phyloP scores from a whole-genome alignment of 768 basidiomycete species.

The Podaxis rugospora region DNA sequence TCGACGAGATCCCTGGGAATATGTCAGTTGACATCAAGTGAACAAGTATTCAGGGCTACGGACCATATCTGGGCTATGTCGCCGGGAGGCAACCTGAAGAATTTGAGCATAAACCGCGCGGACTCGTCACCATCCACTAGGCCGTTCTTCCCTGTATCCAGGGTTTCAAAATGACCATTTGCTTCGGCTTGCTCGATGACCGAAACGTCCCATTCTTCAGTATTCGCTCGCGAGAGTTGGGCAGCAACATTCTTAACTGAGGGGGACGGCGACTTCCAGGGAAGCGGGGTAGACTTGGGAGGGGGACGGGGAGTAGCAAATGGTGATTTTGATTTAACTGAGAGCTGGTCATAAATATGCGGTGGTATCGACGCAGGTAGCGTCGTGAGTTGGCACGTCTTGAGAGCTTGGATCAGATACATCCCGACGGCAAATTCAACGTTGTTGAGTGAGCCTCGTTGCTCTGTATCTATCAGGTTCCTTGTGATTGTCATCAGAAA shows the following conservation, averaged over 20 bases:
- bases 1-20: conserved; percentile 29
- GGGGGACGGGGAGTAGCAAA: conserved; percentile 5
- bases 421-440: conserved; percentile 69
- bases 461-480: conserved; percentile 58
- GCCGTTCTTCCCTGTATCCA: conserved; percentile 27
- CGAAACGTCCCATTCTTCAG: conserved; percentile 8
- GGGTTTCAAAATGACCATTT: conserved; percentile 25
- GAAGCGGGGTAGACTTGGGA: conserved; percentile 4
- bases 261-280: conserved; percentile 4
- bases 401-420: conserved; percentile 51
- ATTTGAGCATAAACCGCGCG: conserved; percentile 28
- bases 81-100: conserved; percentile 20
- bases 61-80: conserved; percentile 35
- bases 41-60: neutral
- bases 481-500: conserved; percentile 23
- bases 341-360: conserved; percentile 26
- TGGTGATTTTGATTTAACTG: conserved; percentile 5
- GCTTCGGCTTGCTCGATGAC: conserved; percentile 18
- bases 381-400: conserved; percentile 26
- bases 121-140: conserved; percentile 29
- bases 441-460: conserved; percentile 56
- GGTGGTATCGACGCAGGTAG: conserved; percentile 29
- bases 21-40: neutral
- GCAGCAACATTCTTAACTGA: neutral
- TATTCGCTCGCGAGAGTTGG: neutral